These are phyloP conservation scores for Apostasia shenzhenica DNA, from an alignment of 106 monocot genomes.

Conservation along the genomic window DNA sequence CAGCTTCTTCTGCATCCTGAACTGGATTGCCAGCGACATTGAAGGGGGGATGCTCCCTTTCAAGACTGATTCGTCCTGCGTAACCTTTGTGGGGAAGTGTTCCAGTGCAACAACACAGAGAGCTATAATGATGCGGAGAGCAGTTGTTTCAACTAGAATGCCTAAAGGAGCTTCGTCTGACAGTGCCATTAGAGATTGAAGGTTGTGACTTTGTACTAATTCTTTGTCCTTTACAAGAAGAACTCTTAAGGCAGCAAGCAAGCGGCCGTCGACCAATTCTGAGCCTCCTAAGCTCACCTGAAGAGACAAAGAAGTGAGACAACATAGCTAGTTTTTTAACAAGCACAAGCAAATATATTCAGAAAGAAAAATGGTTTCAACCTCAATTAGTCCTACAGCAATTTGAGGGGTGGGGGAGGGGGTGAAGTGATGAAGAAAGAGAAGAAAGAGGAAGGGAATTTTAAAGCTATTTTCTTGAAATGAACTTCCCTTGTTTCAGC, in stretches of 20 bases:
- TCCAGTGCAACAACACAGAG: conserved; percentile 65
- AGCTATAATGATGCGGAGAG: conserved; percentile 58
- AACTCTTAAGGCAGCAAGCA: conserved; percentile 75
- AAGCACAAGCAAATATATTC: no score
- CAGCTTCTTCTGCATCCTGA: conserved; percentile 84
- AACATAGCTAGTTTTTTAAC: background rate
- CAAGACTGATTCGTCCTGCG: conserved; percentile 79
- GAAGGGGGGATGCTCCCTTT: conserved; percentile 34
- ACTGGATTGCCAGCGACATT: conserved; percentile 61
- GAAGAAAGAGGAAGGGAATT: no score
- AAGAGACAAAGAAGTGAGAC: background rate
- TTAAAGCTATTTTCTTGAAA: no score
- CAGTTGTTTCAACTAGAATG: conserved; percentile 40
- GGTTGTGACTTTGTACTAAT: conserved; percentile 21
- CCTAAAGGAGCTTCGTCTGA: conserved; percentile 66
- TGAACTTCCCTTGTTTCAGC: no score
- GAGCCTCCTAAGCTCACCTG: conserved; percentile 83
- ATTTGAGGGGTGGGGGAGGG: no score
- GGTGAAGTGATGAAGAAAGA: no score
- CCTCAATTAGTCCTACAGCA: no score
- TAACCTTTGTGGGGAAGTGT: conserved; percentile 86
- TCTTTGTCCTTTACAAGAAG: conserved; percentile 44
- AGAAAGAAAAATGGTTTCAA: no score
- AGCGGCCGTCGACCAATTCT: conserved; percentile 69
- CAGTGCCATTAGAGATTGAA: conserved; percentile 52